Evolutionary conservation across 371 early-diverging fungal species (phyloP), one percentile per base, ranked within the genome.

Genomic region (Conidiobolus incongruus): DNA sequence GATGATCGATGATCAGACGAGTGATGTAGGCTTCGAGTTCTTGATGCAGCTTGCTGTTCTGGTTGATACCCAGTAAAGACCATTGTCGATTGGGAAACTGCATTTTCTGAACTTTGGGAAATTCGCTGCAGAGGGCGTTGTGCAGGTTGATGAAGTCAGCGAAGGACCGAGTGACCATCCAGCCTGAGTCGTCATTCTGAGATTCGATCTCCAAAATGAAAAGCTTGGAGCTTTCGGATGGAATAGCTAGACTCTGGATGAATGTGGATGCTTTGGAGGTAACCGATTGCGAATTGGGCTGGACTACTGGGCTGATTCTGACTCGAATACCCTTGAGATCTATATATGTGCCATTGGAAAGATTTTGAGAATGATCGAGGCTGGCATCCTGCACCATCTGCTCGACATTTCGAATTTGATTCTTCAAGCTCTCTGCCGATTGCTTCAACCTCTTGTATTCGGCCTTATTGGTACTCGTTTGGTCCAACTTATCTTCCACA

Each of bases 101-200:
- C 17, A 52, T 49, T 35, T 52, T 48, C 2, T 48, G 49, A 10
- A 43, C 52, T 34, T 52, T 52, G 35, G 41, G 40, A 38, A 49
- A 49, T 21, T 23, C 28, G 24, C 35, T 31, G 15, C 19, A 20
- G 6, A 52, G 41, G 21, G 40, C 15, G 2, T 13, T n/a, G 35
- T 52, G 52, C 31, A 52, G 22, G 10, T 19, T 20, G 6, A 34
- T 40, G 46, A 52, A 52, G 23, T 52, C 52, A 11, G 30, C 26
- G 35, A 46, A 52, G 11, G 34, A 42, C 19, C 52, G 46, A 16
- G 52, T 52, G 32, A 52, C 49, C 40, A 52, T 49, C 52, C 52
- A 52, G 23, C 48, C 48, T n/a, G 40, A 45, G 5, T 40, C 37
- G n/a, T 45, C 30, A 20, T 34, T 45, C 17, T 26, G 37, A 28